phyloP scores from a whole-genome alignment of 2,329 filamentous ascomycete genomes.

The Clarireedia homoeocarpa region DNA sequence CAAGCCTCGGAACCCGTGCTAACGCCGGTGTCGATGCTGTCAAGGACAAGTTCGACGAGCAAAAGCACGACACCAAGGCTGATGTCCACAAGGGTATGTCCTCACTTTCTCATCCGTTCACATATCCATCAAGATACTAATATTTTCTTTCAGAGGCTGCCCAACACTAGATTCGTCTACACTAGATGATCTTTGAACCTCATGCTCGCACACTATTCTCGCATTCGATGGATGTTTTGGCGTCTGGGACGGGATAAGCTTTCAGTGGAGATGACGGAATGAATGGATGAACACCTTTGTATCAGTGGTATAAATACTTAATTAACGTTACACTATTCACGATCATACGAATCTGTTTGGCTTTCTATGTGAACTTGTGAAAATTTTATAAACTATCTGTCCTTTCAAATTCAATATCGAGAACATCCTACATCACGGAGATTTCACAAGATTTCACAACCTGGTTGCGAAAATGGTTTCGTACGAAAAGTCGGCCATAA shows the following conservation, averaged over 20 bases:
- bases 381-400: no score
- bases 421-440: no score
- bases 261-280: not conserved
- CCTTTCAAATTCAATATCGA: no score
- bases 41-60: slow-evolving; percentile 45
- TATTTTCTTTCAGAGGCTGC: slow-evolving; percentile 22
- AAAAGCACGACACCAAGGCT: slow-evolving; percentile 40
- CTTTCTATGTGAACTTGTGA: no score
- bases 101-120: not conserved
- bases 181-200: not conserved
- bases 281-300: not conserved
- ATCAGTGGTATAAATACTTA: slow-evolving; percentile 7
- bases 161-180: slow-evolving; percentile 26
- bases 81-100: slow-evolving; percentile 39
- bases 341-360: no score
- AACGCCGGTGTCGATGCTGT: slow-evolving; percentile 44
- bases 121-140: slow-evolving; percentile 4
- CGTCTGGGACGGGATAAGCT: slow-evolving; percentile 2
- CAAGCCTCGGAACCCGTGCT: slow-evolving; percentile 37
- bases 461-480: no score
- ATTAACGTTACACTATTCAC: not conserved
- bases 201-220: not conserved
- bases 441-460: no score
- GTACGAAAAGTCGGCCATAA: no score
- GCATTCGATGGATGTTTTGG: slow-evolving; percentile 6